These are phyloP conservation scores for Phaffomyces antillensis DNA, from an alignment of 805 yeast species.

Conservation along the genomic window DNA sequence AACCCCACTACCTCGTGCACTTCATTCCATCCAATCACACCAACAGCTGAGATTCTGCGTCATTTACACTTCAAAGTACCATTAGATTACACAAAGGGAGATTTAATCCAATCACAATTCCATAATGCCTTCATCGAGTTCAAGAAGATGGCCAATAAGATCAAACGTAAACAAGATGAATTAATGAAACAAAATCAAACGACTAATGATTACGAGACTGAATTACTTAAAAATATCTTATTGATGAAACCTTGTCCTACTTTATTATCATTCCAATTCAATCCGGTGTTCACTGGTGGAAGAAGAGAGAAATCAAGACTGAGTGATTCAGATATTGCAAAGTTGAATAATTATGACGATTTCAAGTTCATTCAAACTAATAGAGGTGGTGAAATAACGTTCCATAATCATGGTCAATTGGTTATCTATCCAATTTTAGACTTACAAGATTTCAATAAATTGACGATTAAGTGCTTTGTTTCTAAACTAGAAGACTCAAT, in stretches of 20 bases:
- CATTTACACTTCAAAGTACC: slow-evolving; percentile 37
- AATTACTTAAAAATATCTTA: slow-evolving; percentile 36
- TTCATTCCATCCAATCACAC: slow-evolving; percentile 26
- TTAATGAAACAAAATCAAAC: slow-evolving; percentile 33
- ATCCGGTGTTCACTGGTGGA: slow-evolving; percentile 88
- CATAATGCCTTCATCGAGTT: slow-evolving; percentile 50
- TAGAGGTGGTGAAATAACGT: slow-evolving; percentile 94
- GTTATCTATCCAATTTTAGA: slow-evolving; percentile 80
- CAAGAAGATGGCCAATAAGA: slow-evolving; percentile 45
- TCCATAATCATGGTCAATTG: slow-evolving; percentile 94
- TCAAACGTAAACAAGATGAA: slow-evolving; percentile 32
- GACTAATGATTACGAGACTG: slow-evolving; percentile 41
- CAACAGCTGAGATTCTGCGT: slow-evolving; percentile 29
- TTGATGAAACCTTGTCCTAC: slow-evolving; percentile 54
- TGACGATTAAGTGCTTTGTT: slow-evolving; percentile 62
- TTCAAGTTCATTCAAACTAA: slow-evolving; percentile 69
- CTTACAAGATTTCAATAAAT: slow-evolving; percentile 47
- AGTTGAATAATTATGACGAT: slow-evolving; percentile 26
- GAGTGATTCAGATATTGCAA: slow-evolving; percentile 21
- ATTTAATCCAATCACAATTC: slow-evolving; percentile 47
- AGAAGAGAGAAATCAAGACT: slow-evolving; percentile 61
- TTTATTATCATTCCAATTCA: slow-evolving; percentile 75
- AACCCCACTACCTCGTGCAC: background rate
- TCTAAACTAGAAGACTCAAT: slow-evolving; percentile 53
- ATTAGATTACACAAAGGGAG: slow-evolving; percentile 41